phyloP scores from a whole-genome alignment of 495 filamentous ascomycete species.

The Xylaria grammica region DNA sequence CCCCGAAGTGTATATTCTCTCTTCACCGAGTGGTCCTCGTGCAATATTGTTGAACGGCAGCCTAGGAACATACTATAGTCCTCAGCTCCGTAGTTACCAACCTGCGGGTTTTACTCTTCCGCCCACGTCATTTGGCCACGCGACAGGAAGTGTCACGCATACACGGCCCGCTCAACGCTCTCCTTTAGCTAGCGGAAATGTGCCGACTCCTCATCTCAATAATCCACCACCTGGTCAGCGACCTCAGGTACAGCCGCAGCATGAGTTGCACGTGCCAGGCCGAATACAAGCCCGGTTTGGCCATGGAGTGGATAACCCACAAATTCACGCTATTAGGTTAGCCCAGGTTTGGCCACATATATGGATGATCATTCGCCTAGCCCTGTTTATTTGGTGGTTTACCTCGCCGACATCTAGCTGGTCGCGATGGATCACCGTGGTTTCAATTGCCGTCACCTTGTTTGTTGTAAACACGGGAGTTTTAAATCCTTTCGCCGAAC shows the following conservation, averaged over 20 bases:
- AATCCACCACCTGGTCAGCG: conserved; percentile 47
- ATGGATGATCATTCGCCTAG: conserved; percentile 80
- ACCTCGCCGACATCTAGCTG: conserved; percentile 71
- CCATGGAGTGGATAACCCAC: conserved; percentile 40
- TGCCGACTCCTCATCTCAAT: conserved; percentile 28
- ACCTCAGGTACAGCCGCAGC: conserved; percentile 39
- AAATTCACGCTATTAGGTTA: conserved; percentile 49
- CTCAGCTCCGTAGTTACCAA: conserved; percentile 26
- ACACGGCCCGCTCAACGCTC: conserved; percentile 12
- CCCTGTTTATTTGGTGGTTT: conserved; percentile 80
- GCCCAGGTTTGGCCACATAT: conserved; percentile 63
- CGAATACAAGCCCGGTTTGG: conserved; percentile 34
- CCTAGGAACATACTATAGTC: conserved; percentile 52
- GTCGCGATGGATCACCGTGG: conserved; percentile 69
- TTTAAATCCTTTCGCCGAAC: conserved; percentile 60
- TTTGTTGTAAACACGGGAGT: conserved; percentile 71
- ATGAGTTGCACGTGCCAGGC: conserved; percentile 30
- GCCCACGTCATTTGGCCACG: conserved; percentile 13
- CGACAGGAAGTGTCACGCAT: conserved; percentile 13
- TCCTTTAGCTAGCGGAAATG: conserved; percentile 13
- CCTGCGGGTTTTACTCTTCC: conserved; percentile 20
- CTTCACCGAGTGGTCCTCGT: conserved; percentile 64
- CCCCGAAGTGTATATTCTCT: conserved; percentile 65
- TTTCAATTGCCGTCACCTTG: conserved; percentile 60
- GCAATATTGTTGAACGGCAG: conserved; percentile 58